These are phyloP conservation scores for Clausena lansium DNA, from an alignment of 345 rosid genomes.

Conservation along the genomic window DNA sequence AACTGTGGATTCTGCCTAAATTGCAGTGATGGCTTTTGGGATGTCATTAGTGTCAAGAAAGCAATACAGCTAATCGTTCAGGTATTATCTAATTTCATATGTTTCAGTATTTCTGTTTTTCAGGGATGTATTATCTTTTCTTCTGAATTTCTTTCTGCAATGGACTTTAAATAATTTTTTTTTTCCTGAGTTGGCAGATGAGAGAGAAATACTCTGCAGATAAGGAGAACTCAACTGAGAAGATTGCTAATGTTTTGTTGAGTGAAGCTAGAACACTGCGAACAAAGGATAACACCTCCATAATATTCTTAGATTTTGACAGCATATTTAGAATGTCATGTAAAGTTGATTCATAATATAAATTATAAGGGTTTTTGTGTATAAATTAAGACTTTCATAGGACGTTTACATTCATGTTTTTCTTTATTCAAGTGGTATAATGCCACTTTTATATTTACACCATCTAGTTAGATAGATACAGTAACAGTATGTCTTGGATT, in stretches of 20 bases:
- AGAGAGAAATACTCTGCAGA: conserved; percentile 43
- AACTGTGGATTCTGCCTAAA: background rate
- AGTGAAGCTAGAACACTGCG: conserved; percentile 80
- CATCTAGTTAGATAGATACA: background rate
- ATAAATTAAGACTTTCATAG: background rate
- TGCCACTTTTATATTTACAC: background rate
- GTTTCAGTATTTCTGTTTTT: background rate
- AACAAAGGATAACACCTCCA: conserved; percentile 92
- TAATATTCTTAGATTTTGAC: conserved; percentile 79
- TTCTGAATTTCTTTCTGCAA: background rate
- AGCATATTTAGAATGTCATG: conserved; percentile 35
- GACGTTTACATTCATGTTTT: background rate
- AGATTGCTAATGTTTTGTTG: conserved; percentile 70
- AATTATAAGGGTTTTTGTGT: conserved; percentile 4
- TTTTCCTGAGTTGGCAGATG: conserved; percentile 32
- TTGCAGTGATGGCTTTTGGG: conserved; percentile 96
- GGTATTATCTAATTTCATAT: conserved; percentile 40
- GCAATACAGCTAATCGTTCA: conserved; percentile 68
- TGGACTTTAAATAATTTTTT: background rate
- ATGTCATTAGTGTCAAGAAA: conserved; percentile 70
- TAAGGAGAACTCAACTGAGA: conserved; percentile 54
- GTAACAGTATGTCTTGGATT: background rate
- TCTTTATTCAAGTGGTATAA: background rate
- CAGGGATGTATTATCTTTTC: background rate
- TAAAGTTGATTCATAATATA: conserved; percentile 44